phyloP scores from a whole-genome alignment of 805 yeast genomes.

The Schwanniomyces vanrijiae region DNA sequence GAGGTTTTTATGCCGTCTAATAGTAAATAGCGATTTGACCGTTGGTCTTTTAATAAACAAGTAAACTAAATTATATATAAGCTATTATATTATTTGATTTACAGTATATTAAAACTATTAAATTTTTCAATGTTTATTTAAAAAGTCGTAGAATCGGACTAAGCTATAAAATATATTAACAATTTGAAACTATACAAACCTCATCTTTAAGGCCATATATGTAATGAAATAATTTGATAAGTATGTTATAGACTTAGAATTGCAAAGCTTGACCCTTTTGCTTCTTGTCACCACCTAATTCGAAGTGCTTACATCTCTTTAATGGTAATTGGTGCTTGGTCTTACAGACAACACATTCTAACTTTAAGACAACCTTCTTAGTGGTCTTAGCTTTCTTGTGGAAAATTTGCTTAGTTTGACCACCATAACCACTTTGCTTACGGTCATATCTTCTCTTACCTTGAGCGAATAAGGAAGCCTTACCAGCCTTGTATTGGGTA shows the following conservation, averaged over 20 bases:
- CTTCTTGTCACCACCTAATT: constrained; percentile 99
- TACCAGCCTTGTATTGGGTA: constrained; percentile 99
- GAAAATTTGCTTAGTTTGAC: constrained; percentile 99
- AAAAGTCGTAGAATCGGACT: constrained; percentile 5
- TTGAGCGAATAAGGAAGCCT: constrained; percentile 98
- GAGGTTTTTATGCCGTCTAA: background rate
- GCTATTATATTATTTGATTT: too few relatives aligned
- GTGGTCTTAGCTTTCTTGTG: constrained; percentile 99
- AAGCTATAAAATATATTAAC: constrained; percentile 3
- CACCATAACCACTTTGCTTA: constrained; percentile 99
- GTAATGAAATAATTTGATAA: constrained; percentile 3
- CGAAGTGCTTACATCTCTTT: constrained; percentile 99
- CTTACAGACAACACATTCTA: constrained; percentile 98
- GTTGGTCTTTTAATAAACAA: too few relatives aligned
- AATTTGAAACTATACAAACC: constrained; percentile 4
- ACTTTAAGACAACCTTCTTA: constrained; percentile 99
- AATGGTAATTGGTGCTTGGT: constrained; percentile 96
- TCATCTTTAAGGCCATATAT: background rate
- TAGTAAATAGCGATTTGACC: background rate
- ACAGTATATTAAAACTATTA: background rate
- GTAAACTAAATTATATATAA: background rate
- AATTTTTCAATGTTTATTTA: constrained; percentile 7
- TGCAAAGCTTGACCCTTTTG: constrained; percentile 99
- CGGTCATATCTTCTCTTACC: constrained; percentile 99
- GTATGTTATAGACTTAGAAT: constrained; percentile 58